Conservation (phyloP, 257 asterid species). For the Ajuga chamaepitys region DNA sequence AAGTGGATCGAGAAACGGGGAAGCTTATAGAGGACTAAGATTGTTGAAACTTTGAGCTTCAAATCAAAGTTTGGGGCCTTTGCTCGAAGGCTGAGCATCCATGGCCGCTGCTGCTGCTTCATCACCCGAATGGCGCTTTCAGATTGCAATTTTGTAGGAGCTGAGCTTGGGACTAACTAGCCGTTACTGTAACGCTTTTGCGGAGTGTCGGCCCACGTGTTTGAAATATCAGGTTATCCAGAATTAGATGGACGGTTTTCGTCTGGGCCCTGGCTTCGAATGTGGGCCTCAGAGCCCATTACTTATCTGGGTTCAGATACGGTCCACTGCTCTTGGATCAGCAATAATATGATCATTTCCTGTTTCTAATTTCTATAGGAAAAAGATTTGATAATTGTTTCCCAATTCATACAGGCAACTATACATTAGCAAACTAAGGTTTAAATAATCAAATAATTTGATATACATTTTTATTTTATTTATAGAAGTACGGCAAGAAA, state of each 20-base stretch:
- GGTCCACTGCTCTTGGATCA: too few relatives aligned
- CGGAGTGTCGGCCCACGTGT: background rate
- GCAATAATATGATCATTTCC: too few relatives aligned
- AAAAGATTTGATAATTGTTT: too few relatives aligned
- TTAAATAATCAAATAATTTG: too few relatives aligned
- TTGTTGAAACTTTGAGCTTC: conserved; percentile 18
- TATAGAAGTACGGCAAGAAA: too few relatives aligned
- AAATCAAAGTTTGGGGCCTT: conserved; percentile 25
- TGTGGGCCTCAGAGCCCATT: background rate
- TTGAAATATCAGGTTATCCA: background rate
- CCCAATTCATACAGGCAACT: too few relatives aligned
- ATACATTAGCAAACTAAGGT: too few relatives aligned
- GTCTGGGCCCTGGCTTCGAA: background rate
- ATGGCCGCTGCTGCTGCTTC: conserved; percentile 25
- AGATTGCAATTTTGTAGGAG: background rate
- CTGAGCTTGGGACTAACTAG: conserved; percentile 1
- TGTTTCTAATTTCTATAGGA: too few relatives aligned
- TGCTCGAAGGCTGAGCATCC: conserved; percentile 36
- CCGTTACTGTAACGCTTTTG: conserved; percentile 13
- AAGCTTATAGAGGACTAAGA: conserved; percentile 20
- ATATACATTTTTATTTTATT: too few relatives aligned
- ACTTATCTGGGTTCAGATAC: background rate
- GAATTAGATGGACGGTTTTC: background rate
- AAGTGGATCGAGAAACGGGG: conserved; percentile 26
- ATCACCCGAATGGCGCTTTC: background rate